phyloP scores from a whole-genome alignment of 345 rosid species.

The Aurinia saxatilis region DNA sequence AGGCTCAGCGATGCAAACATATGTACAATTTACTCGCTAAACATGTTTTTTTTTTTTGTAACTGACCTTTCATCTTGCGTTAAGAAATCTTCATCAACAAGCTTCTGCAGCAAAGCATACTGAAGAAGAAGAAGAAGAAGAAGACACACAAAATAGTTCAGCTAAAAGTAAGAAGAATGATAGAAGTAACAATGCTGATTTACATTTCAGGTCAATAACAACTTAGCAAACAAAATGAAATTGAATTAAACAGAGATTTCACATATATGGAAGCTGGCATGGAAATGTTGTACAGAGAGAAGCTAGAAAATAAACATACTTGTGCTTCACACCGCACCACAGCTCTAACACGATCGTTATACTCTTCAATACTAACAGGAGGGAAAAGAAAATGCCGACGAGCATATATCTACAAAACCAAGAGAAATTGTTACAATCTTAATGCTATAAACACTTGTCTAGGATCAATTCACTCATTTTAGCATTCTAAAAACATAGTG shows the following conservation, averaged over 20 bases:
- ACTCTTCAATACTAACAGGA: constrained; percentile 68
- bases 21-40: not conserved
- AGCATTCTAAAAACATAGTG: constrained; percentile 2
- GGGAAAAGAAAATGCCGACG: constrained; percentile 86
- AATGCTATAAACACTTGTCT: not conserved
- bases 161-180: not conserved
- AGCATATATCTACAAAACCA: constrained; percentile 59
- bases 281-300: not conserved
- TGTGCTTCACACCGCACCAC: constrained; percentile 95
- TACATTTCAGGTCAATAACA: not conserved
- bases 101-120: constrained; percentile 86
- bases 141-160: not conserved
- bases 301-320: constrained; percentile 32
- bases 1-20: not conserved
- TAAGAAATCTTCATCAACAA: constrained; percentile 53
- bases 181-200: not conserved
- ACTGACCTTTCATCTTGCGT: constrained; percentile 70
- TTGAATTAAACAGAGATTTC: not conserved
- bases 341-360: constrained; percentile 65
- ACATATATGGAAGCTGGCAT: not conserved
- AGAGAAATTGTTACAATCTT: not conserved
- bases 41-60: not conserved
- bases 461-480: not conserved
- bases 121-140: constrained; percentile 28
- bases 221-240: not conserved